Conservation (phyloP, 495 filamentous ascomycete genomes). For the Bathelium albidoporum region DNA sequence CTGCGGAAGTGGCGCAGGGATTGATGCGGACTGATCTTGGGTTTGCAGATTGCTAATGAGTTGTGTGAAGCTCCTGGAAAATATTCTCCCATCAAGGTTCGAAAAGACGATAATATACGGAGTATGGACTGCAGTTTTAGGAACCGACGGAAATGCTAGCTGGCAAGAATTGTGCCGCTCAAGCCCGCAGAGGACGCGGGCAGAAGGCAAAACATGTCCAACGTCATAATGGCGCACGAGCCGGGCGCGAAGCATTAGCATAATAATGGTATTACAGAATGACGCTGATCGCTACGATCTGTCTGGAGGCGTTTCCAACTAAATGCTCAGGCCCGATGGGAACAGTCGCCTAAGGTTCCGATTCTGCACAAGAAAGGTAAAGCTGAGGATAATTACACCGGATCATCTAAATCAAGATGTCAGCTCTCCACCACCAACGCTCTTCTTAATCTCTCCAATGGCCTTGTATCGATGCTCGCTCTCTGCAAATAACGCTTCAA, state of each 20-base stretch:
- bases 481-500: slow-evolving; percentile 84
- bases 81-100: background rate
- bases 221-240: background rate
- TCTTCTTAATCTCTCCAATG: slow-evolving; percentile 61
- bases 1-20: background rate
- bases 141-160: background rate
- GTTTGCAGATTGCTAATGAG: background rate
- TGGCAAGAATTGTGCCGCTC: background rate
- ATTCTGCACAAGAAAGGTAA: background rate
- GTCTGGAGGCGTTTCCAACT: background rate
- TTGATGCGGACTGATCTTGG: background rate
- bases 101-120: background rate
- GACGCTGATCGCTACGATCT: background rate
- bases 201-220: background rate
- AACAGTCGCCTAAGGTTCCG: background rate
- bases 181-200: no score
- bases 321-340: background rate
- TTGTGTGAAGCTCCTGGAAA: background rate
- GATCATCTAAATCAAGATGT: background rate
- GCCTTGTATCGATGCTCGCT: slow-evolving; percentile 65
- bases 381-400: background rate
- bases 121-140: background rate
- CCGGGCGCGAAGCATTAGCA: background rate
- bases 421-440: slow-evolving; percentile 10
- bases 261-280: background rate